Conservation (phyloP, 164 flowering plant genomes). For the Chimonanthus salicifolius region DNA sequence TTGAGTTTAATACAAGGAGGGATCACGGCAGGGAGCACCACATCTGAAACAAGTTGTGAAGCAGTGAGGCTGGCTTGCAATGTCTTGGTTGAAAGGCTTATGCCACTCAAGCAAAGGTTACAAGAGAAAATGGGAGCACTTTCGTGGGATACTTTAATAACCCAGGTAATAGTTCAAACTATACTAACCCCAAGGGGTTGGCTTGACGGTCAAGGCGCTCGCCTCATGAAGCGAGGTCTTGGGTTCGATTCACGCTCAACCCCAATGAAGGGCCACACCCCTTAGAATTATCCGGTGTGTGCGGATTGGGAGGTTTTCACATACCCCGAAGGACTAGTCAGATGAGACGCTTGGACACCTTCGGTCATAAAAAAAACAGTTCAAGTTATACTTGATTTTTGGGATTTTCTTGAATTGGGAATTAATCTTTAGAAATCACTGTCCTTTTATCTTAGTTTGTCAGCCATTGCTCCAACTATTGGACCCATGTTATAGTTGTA, state of each 20-base stretch:
- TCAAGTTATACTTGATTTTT: no score
- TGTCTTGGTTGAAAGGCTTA: conserved; percentile 61
- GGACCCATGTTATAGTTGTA: no score
- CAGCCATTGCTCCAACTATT: no score
- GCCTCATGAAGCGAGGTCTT: not conserved
- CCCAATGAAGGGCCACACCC: no score
- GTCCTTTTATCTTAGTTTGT: no score
- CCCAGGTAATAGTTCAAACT: conserved; percentile 37
- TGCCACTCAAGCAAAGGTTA: conserved; percentile 48
- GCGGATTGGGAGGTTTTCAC: no score
- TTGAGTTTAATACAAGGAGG: conserved; percentile 88
- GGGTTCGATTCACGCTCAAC: not conserved
- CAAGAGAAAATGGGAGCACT: conserved; percentile 43
- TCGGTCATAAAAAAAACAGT: no score
- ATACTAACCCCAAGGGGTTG: not conserved
- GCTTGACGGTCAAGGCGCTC: not conserved
- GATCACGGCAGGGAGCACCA: conserved; percentile 82
- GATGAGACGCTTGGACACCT: no score
- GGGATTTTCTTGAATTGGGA: no score
- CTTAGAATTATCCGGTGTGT: no score
- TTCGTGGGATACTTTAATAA: conserved; percentile 58
- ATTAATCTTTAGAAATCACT: no score
- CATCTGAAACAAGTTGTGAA: conserved; percentile 91
- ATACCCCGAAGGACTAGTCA: no score
- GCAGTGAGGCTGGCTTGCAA: conserved; percentile 74